Evolutionary conservation across 2,329 filamentous ascomycete species (phyloP), one percentile per base, ranked within the genome.

Genomic region (Ascochyta pisi): DNA sequence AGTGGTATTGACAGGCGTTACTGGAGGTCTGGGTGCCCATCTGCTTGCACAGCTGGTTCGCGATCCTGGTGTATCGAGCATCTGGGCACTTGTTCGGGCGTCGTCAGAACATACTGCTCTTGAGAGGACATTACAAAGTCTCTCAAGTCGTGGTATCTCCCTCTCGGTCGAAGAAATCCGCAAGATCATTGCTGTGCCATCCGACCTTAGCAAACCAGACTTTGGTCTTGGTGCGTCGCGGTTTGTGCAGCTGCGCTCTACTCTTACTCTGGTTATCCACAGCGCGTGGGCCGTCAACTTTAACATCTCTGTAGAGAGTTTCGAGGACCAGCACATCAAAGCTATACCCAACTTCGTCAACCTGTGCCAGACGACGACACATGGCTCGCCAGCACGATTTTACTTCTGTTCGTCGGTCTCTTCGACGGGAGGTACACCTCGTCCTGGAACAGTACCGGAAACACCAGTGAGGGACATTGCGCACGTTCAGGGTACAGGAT

Each of bases 11-110:
- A 90, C 87, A 0, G 88, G 88, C 1, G 82, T 83, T 0, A 90
- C 88, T 0, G 88, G 88, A 1, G 87, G 86, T 1, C 77, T 90
- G 0, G 88, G 88, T 1, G 79, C 84, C 0, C 86, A 88, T 61
- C 75, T 88, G 1, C 77, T 86, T 1, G 61, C 71, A 1, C 70
- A 76, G 31, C 61, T 78, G 5, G 65, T 73, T 22, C 54, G 38
- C 9, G 64, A 64, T 1, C 50, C 65, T 8, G 56, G 66, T 29
- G 70, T 77, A 6, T 52, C 65, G 4, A 74, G 73, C 6, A 73
- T 86, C 1, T 85, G 83, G 74, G 82, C 81, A 50, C 76, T 86
- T 2, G 80, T 85, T 5, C 78, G 84, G 29, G 82, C 82, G 2
- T 63, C 73, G 0, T 73, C 71, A 10, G 63, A 73, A 3, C 61